A percentile compares a stretch with the other conserved stretches of the same genome.
Evolutionary conservation across 371 early-diverging fungal species (phyloP).

Genomic region (Dichotomocladium elegans): DNA sequence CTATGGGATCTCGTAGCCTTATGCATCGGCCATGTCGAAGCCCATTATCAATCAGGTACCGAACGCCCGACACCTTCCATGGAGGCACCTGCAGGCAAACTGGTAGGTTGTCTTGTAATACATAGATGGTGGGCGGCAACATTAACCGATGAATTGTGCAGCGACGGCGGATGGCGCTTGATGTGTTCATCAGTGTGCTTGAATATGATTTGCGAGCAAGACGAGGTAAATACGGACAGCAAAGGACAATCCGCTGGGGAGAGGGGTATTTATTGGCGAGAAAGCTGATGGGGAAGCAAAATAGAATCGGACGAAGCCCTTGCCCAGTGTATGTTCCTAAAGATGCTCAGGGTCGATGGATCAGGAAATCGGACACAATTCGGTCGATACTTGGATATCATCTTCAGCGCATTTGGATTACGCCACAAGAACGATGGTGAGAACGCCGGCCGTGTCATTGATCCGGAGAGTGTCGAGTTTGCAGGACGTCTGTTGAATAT

Average conservation of each 20-base stretch:
- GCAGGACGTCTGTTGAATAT: conserved; percentile 16
- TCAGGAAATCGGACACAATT: conserved; percentile 10
- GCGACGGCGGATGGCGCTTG: conserved; percentile 9
- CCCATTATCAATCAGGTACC: neutral
- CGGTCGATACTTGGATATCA: conserved; percentile 15
- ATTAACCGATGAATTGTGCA: neutral
- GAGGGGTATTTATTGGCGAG: neutral
- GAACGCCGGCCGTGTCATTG: neutral
- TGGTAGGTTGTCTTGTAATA: neutral
- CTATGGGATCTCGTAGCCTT: conserved; percentile 9
- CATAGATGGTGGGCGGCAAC: neutral
- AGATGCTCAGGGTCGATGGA: conserved; percentile 6
- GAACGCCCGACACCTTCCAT: neutral
- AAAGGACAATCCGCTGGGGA: neutral
- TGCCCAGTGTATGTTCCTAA: conserved; percentile 7
- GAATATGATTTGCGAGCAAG: conserved; percentile 11
- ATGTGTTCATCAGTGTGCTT: conserved; percentile 7
- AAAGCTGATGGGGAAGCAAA: too few species aligned
- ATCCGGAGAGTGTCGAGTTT: conserved; percentile 7
- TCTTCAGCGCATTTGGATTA: conserved; percentile 12
- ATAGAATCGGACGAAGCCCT: neutral
- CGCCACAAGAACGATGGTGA: neutral
- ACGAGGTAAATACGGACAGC: conserved; percentile 1
- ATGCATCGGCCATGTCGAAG: conserved; percentile 3
- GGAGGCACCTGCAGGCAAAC: conserved; percentile 2